Evolutionary conservation across 345 rosid genomes (phyloP).

Genomic region (Gossypium turneri): DNA sequence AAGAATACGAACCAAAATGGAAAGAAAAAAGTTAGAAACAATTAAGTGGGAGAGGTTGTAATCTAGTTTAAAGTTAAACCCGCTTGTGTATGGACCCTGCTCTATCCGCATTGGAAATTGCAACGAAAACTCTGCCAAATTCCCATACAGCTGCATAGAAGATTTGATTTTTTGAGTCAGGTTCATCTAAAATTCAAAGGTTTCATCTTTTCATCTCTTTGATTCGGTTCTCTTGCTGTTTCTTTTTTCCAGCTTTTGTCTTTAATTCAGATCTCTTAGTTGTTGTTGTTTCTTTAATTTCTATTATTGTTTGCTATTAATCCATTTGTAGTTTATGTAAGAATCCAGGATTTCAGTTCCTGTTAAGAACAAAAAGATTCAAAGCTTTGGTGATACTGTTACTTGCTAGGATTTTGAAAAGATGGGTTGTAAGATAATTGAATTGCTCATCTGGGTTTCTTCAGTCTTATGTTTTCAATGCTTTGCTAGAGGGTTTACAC

Average conservation of each 20-base stretch:
- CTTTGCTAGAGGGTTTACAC: conserved; percentile 51
- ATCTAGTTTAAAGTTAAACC: no score
- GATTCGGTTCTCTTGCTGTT: background rate
- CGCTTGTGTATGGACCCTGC: background rate
- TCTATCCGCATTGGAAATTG: background rate
- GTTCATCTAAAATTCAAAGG: conserved; percentile 23
- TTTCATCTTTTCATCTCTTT: conserved; percentile 23
- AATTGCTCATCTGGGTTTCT: conserved; percentile 34
- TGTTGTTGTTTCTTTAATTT: conserved; percentile 3
- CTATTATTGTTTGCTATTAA: conserved; percentile 7
- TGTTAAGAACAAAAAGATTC: background rate
- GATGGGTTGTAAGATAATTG: conserved; percentile 38
- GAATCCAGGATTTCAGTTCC: conserved; percentile 14
- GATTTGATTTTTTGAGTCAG: conserved; percentile 13
- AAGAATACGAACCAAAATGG: background rate
- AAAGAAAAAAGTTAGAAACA: background rate
- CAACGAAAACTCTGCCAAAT: background rate
- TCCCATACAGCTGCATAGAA: background rate
- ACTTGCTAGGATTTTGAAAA: conserved; percentile 9
- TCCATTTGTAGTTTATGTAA: background rate
- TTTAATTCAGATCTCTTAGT: background rate
- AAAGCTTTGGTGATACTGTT: background rate
- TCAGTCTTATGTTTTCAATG: conserved; percentile 36
- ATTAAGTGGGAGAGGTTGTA: no score
- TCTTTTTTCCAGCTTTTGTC: background rate